Base-by-base conservation (phyloP, 768 basidiomycete genomes). In the Mrakia hoshinonis region DNA sequence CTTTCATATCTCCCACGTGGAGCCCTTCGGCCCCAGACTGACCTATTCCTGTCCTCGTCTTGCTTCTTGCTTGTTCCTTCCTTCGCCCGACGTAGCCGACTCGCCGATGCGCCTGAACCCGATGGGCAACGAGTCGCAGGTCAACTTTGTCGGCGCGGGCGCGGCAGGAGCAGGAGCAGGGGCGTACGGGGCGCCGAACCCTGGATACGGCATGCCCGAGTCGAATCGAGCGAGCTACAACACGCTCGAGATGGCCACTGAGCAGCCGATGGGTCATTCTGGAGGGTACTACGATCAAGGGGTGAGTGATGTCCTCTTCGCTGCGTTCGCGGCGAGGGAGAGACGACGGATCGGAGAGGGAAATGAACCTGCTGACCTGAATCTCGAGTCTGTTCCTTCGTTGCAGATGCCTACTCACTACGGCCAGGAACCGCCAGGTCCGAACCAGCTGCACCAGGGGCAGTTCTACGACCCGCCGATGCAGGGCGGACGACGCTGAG, bases 221-320 rank as follows among this genome's bases (percentile, higher is more conserved):
- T 34, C 51, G 6, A 65, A 51, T 26, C 70, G 70, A 24, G 70
- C 66, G 6, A 47, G 39, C 10, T 72, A 66, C 64, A 67, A 60
- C 48, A 67, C 70, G 6, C 46, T 72, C 55, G 70, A 72, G 11
- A 66, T 72, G 65, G 52, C 70, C 4, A 9, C 31, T 0, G 65
- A 55, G 31, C 54, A 72, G 47, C 70, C 70, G 36, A 66, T 65
- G 70, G 49, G 63, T 15, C 62, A 55, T 52, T 49, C 51, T 20
- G 61, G 58, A 29, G 46, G 39, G 7, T 64, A 64, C 62, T 64
- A 64, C 62, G 43, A 64, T 15, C 43, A 64, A 12, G 62, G 38
- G 24, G 62, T 43, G 46, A 64, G 39, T 48, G n/a, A n/a, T n/a
- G n/a, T n/a, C n/a, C n/a, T n/a, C n/a, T n/a, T n/a, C n/a, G n/a